phyloP scores from a whole-genome alignment of 1,284 basidiomycete species.

The Schizopora paradoxa region DNA sequence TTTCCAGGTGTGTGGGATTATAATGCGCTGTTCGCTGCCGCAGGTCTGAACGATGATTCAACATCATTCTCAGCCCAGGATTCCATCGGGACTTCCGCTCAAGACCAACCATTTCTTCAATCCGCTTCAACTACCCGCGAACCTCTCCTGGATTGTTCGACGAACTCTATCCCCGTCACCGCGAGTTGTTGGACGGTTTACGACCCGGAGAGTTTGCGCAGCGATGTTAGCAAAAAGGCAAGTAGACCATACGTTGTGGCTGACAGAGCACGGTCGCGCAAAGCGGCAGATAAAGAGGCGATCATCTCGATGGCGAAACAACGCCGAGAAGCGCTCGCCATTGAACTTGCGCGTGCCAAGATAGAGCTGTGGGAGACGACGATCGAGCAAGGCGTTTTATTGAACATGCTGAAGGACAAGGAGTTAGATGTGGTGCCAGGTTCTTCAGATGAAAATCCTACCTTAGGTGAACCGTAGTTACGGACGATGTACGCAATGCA shows the following conservation, averaged over 20 bases:
- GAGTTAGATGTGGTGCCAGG: too few relatives aligned
- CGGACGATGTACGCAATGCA: too few relatives aligned
- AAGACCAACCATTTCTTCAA: not conserved
- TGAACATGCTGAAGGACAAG: slow-evolving; percentile 41
- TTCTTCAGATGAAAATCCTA: too few relatives aligned
- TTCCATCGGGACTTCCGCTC: too few relatives aligned
- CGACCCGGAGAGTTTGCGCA: not conserved
- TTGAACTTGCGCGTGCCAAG: slow-evolving; percentile 56
- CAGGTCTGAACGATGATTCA: too few relatives aligned
- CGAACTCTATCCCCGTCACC: not conserved
- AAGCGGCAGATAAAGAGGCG: slow-evolving; percentile 33
- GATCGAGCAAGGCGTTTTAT: slow-evolving; percentile 64
- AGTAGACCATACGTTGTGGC: slow-evolving; percentile 1
- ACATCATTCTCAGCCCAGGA: too few relatives aligned
- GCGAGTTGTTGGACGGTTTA: too few relatives aligned
- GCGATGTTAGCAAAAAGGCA: slow-evolving; percentile 5
- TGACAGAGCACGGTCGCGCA: slow-evolving; percentile 2
- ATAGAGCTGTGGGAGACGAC: slow-evolving; percentile 68
- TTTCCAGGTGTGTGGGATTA: too few relatives aligned
- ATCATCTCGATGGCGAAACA: slow-evolving; percentile 48
- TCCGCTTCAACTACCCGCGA: not conserved
- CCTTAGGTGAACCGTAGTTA: too few relatives aligned
- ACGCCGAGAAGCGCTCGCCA: slow-evolving; percentile 43
- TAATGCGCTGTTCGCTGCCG: too few relatives aligned
- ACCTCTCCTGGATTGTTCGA: not conserved